Percentiles rank a stretch among this genome's conserved stretches.
Conservation (phyloP, 805 yeast species). For the Candida coleopterorum region DNA sequence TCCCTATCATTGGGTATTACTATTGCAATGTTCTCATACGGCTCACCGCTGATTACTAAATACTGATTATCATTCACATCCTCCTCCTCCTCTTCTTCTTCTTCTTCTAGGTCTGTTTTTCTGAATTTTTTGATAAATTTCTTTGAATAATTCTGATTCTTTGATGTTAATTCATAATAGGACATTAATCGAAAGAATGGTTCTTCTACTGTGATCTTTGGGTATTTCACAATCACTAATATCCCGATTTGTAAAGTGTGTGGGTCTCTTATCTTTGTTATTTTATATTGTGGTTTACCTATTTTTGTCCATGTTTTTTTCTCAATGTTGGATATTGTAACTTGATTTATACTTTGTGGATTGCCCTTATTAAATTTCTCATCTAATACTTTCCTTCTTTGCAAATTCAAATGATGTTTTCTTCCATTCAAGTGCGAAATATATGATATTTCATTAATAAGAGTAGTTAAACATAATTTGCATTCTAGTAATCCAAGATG, state of each 20-base stretch:
- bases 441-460: conserved; percentile 74
- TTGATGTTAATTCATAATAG: conserved; percentile 53
- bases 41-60: conserved; percentile 80
- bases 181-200: conserved; percentile 78
- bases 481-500: conserved; percentile 86
- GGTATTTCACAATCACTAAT: conserved; percentile 54
- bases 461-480: conserved; percentile 76
- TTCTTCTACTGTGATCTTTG: conserved; percentile 41
- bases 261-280: conserved; percentile 65
- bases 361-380: conserved; percentile 26
- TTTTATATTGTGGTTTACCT: conserved; percentile 69
- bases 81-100: conserved; percentile 14
- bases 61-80: conserved; percentile 53
- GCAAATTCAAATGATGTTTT: conserved; percentile 72
- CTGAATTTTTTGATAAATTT: conserved; percentile 10
- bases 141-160: conserved; percentile 34
- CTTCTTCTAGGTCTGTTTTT: conserved; percentile 9
- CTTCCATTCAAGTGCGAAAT: conserved; percentile 80
- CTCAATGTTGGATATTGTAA: conserved; percentile 33
- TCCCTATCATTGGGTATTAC: conserved; percentile 66
- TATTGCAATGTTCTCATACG: conserved; percentile 77
- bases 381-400: conserved; percentile 46
- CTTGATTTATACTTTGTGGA: conserved; percentile 1
- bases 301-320: conserved; percentile 53
- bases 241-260: conserved; percentile 58